Conservation (phyloP, 2,329 filamentous ascomycete species). For the Ophiognomonia clavigignenti-juglandacearum region DNA sequence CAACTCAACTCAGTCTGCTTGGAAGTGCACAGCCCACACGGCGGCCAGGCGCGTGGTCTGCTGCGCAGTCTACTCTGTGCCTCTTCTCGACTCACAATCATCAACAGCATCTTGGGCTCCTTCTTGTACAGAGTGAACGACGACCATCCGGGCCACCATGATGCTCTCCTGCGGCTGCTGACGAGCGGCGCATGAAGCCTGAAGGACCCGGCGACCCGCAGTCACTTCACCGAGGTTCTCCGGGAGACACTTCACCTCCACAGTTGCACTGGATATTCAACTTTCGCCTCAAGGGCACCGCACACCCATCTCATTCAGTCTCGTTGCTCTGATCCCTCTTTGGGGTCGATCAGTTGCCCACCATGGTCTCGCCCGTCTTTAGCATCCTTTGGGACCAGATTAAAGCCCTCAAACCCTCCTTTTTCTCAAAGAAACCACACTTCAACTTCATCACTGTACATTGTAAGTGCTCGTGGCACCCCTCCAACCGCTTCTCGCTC, state of each 20-base stretch:
- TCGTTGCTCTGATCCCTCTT: neutral
- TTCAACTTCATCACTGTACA: constrained; percentile 81
- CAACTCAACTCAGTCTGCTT: too few species aligned
- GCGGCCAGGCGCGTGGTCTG: too few species aligned
- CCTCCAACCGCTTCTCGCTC: too few species aligned
- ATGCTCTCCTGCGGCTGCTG: neutral
- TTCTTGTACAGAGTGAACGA: neutral
- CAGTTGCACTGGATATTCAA: too few species aligned
- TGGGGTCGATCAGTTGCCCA: neutral
- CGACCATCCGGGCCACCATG: constrained; percentile 8
- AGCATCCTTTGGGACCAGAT: constrained; percentile 35
- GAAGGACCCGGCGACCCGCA: constrained; percentile 7
- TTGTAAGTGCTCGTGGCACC: constrained; percentile 47
- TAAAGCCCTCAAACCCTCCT: constrained; percentile 48
- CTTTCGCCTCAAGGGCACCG: too few species aligned
- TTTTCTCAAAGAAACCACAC: constrained; percentile 56
- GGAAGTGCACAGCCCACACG: too few species aligned
- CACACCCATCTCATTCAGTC: too few species aligned
- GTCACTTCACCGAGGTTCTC: constrained; percentile 3
- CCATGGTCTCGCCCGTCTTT: constrained; percentile 14
- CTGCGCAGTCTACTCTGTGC: too few species aligned
- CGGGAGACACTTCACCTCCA: too few species aligned
- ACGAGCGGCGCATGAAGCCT: neutral
- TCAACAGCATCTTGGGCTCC: too few species aligned
- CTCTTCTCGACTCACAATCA: too few species aligned